A percentile compares a stretch with the other conserved stretches of the same genome.
Evolutionary conservation across 2,329 filamentous ascomycete species (phyloP).

Genomic region (Monilinia vaccinii-corymbosi): DNA sequence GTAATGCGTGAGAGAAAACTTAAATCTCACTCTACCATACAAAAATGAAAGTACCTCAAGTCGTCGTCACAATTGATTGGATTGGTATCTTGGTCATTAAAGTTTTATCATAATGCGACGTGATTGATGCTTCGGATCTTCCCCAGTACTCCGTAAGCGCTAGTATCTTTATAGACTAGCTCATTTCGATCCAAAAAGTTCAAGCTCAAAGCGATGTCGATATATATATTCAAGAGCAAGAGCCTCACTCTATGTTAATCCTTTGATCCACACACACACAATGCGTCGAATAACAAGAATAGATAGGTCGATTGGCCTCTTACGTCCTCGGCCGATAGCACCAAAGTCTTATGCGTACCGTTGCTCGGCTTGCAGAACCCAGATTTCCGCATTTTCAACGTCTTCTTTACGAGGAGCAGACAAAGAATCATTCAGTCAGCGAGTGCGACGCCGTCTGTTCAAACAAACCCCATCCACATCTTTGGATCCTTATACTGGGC

Average conservation of each 20-base stretch:
- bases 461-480: constrained; percentile 40
- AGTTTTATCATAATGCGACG: not conserved
- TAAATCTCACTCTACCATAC: not conserved
- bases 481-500: constrained; percentile 38
- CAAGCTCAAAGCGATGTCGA: constrained; percentile 14
- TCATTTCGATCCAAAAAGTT: constrained; percentile 6
- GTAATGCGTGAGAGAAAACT: not conserved
- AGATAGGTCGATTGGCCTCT: constrained; percentile 25
- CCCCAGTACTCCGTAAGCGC: constrained; percentile 1
- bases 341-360: constrained; percentile 15
- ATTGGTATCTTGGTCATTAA: no score
- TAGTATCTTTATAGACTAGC: constrained; percentile 12
- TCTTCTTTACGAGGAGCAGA: constrained; percentile 14
- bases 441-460: constrained; percentile 39
- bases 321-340: constrained; percentile 13
- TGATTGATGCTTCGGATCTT: not conserved
- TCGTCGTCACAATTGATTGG: no score
- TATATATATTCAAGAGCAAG: no score
- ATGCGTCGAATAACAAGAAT: constrained; percentile 29
- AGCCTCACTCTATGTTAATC: not conserved
- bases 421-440: constrained; percentile 33
- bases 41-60: not conserved
- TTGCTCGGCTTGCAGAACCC: constrained; percentile 24
- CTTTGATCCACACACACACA: constrained; percentile 5
- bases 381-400: constrained; percentile 25